phyloP scores from a whole-genome alignment of 1,284 basidiomycete species.

The Austroboletus novae-zelandiae region DNA sequence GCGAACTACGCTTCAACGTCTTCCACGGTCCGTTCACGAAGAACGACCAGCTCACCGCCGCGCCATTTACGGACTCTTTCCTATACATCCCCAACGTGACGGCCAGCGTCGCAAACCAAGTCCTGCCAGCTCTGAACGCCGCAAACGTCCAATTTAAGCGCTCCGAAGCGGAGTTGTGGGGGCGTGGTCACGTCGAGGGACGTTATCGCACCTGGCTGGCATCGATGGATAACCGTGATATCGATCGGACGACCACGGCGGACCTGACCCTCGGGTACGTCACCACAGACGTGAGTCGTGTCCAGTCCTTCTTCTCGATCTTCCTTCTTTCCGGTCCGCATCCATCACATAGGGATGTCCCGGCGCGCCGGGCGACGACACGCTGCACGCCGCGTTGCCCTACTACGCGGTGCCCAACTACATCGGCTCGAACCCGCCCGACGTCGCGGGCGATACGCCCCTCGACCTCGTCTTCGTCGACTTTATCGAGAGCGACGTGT shows the following conservation, averaged over 20 bases:
- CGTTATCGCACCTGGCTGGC: slow-evolving; percentile 54
- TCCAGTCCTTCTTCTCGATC: not conserved
- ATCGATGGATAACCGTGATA: slow-evolving; percentile 46
- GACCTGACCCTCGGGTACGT: slow-evolving; percentile 71
- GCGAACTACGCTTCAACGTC: slow-evolving; percentile 74
- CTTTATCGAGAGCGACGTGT: slow-evolving; percentile 56
- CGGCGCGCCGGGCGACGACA: slow-evolving; percentile 72
- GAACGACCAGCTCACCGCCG: slow-evolving; percentile 76
- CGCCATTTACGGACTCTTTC: slow-evolving; percentile 63
- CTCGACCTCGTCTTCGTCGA: slow-evolving; percentile 71
- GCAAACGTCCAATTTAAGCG: slow-evolving; percentile 36
- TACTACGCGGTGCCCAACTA: slow-evolving; percentile 56
- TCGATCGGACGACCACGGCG: slow-evolving; percentile 21
- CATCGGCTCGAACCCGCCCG: slow-evolving; percentile 54
- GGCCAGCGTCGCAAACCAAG: slow-evolving; percentile 46
- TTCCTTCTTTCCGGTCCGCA: not conserved
- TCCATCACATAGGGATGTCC: slow-evolving; percentile 62
- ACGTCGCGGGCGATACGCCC: slow-evolving; percentile 45
- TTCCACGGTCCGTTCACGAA: slow-evolving; percentile 68
- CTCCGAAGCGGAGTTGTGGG: slow-evolving; percentile 43
- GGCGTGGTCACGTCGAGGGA: slow-evolving; percentile 48
- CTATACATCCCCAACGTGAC: slow-evolving; percentile 55
- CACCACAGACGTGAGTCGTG: slow-evolving; percentile 58
- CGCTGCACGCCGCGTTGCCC: slow-evolving; percentile 54
- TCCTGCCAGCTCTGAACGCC: slow-evolving; percentile 54